Base-by-base conservation (phyloP, 2,329 filamentous ascomycete genomes). In the Chrysosporium keratinophilum region DNA sequence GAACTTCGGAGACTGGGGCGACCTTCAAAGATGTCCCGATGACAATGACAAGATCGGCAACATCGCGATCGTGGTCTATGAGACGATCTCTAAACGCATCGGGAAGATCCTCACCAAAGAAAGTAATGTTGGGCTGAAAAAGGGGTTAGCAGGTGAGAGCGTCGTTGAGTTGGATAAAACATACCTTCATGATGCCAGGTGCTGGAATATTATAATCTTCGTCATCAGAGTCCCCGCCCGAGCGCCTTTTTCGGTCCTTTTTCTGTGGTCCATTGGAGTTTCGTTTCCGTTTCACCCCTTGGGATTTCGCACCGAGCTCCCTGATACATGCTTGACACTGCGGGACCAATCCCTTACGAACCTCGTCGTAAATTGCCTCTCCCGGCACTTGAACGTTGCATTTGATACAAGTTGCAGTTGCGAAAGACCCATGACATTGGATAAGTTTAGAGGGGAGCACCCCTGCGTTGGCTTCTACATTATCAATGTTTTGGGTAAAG, bases 401-500 rank as follows among this genome's bases (percentile, higher is more conserved):
- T 64, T 87, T 84, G 44, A 93, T 80, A 69, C 93, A 98, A 2
- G 83, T 87, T 19, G 93, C 93, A 0, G 86, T 94, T 42, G 90
- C 90, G 73, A 96, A 97, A 5, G 88, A 95, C 57, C 93, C 93
- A 67, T 98, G 93, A 67, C 93, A 97, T 70, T 98, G 91, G 28
- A 98, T 85, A 15, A 97, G 78, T 65, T 93, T 95, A 34, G 87
- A 83, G 1, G 81, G 78, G 19, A 76, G 71, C 56, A 98, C 87
- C 19, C 93, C 93, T 0, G 91, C 91, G 63, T 87, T 83, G 57
- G 83, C 80, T 69, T 98, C 91, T 50, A 96, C 82, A 62, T 96
- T 96, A 74, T 98, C 93, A 64, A 98, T 97, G 69, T 98, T 98
- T 68, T 98, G 93, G 0, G 93, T 95, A 74, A 96, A 98, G 72